These are phyloP conservation scores for Mucor saturninus DNA, from an alignment of 371 early-diverging fungal species.

Conservation along the genomic window DNA sequence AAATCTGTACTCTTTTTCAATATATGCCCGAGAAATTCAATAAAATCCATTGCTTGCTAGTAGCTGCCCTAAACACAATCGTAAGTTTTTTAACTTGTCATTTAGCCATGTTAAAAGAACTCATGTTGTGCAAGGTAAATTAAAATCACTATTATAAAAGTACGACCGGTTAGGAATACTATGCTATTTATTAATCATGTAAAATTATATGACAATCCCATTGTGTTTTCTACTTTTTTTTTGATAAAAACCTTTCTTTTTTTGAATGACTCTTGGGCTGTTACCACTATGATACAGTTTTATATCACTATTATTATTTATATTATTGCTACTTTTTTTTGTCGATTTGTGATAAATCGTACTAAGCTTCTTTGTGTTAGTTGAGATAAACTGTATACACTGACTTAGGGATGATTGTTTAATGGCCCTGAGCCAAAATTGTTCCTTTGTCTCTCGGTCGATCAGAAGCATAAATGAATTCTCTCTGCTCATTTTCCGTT, in stretches of 20 bases:
- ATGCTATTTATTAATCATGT: background rate
- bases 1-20: no score
- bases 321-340: background rate
- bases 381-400: constrained; percentile 2
- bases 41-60: no score
- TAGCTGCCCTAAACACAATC: no score
- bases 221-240: background rate
- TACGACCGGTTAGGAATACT: no score
- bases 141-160: no score
- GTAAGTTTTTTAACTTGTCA: no score
- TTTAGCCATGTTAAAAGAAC: no score
- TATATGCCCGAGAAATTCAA: no score
- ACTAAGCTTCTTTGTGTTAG: background rate
- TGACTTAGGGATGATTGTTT: constrained; percentile 16
- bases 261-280: constrained; percentile 9
- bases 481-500: constrained; percentile 10
- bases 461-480: constrained; percentile 15
- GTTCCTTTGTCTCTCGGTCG: constrained; percentile 14
- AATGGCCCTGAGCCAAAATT: constrained; percentile 6
- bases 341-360: background rate
- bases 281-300: constrained; percentile 2
- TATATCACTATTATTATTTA: background rate
- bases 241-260: constrained; percentile 17
- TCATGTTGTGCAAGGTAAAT: no score
- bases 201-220: background rate